Base-by-base conservation (phyloP, 257 asterid species). In the Ballota nigra region DNA sequence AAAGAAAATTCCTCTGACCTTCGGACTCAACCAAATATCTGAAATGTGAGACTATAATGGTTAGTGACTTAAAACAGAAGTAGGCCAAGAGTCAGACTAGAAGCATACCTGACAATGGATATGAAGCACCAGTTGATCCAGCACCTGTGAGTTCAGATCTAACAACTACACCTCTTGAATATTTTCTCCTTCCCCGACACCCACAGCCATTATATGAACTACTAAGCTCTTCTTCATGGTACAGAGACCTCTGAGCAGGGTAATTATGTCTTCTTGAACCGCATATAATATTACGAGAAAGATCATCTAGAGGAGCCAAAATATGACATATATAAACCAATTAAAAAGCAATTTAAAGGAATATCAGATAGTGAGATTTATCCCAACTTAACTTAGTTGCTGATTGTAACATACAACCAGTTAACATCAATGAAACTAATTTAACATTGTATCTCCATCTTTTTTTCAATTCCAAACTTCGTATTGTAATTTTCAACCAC, bases 1-100 rank as follows among this genome's bases (percentile, higher is more conserved):
- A 75, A 95, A 95, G 89, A 81, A 76, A 63, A 92, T 82, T 72
- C 96, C 98, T 80, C 98, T 79, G 47, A 84, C 70, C 85, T 83
- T 95, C 64, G 98, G 72, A 70, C 73, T 76, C 77, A 82, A 74
- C 80, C 83, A 79, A 74, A 78, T 59, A 61, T 85, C 98, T 92
- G 88, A 81, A 79, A 62, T 47, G 61, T 62, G 58, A 66, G 68
- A 29, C 49, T n/a, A 47, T 36, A 18, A 28, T 49, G 33, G 36
- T 31, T 49, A 45, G 40, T 23, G 63, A 53, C 22, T 34, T 57
- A 55, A 55, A 71, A 63, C 16, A 24, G 53, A 63, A 59, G 70
- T 0, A 23, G 36, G 64, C 38, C 47, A 55, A 20, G 56, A 26
- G 64, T 58, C 22, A 18, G 49, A 18, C 62, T 59, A 43, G 73